A percentile compares a stretch with the other conserved stretches of the same genome.
Conservation (phyloP, 768 basidiomycete species). For the Lyophyllum semitale region DNA sequence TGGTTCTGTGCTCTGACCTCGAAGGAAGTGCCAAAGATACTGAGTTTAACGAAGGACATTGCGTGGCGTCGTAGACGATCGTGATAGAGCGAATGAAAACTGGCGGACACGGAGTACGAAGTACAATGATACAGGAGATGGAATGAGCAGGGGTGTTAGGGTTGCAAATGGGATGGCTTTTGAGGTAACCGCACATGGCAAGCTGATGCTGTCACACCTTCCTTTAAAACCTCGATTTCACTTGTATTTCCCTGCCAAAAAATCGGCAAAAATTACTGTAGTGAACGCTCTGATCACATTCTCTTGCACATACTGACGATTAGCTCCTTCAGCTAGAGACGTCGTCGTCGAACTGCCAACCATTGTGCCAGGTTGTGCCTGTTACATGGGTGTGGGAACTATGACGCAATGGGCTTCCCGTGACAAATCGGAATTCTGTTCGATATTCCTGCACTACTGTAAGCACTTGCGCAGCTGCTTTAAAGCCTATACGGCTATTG, state of each 20-base stretch:
- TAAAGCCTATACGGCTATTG: too few relatives aligned
- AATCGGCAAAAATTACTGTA: background rate
- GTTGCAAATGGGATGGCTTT: constrained; percentile 20
- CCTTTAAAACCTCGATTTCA: background rate
- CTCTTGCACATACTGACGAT: background rate
- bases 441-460: too few relatives aligned
- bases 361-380: too few relatives aligned
- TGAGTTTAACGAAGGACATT: constrained; percentile 97
- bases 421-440: too few relatives aligned
- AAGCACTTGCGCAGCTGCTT: too few relatives aligned
- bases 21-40: constrained; percentile 98
- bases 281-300: background rate
- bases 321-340: background rate
- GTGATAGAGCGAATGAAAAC: constrained; percentile 10
- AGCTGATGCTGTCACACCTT: constrained; percentile 6
- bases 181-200: constrained; percentile 11
- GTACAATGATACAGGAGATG: background rate
- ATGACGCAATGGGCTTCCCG: background rate
- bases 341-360: background rate
- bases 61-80: constrained; percentile 13
- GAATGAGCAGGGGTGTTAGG: constrained; percentile 9
- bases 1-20: constrained; percentile 55
- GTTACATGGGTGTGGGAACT: too few relatives aligned
- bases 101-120: background rate
- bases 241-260: background rate